phyloP scores from a whole-genome alignment of 768 basidiomycete genomes.

The Termitomyces sp. region DNA sequence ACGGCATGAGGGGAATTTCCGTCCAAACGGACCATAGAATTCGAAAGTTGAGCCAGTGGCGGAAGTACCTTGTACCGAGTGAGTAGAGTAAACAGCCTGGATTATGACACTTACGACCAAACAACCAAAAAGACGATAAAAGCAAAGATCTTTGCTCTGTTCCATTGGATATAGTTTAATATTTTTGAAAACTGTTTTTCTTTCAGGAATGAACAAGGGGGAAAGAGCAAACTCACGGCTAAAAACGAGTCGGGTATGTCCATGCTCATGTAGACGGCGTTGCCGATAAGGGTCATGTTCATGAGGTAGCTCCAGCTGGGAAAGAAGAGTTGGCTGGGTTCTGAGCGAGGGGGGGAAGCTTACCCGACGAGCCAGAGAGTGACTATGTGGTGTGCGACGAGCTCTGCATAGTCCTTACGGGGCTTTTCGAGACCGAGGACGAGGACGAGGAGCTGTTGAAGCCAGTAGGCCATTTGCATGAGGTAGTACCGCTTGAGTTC shows the following conservation, averaged over 20 bases:
- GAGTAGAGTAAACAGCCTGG: no score
- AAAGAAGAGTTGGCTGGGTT: conserved; percentile 1
- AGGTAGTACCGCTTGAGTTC: conserved; percentile 91
- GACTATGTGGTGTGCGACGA: conserved; percentile 87
- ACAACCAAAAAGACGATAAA: conserved; percentile 63
- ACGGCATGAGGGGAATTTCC: conserved; percentile 75
- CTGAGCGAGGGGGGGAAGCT: conserved; percentile 9
- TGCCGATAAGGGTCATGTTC: conserved; percentile 84
- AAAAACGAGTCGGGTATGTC: conserved; percentile 90
- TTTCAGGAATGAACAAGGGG: neutral
- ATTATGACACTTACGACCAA: conserved; percentile 77
- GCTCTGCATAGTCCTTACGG: conserved; percentile 83
- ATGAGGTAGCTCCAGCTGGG: conserved; percentile 76
- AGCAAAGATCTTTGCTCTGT: conserved; percentile 52
- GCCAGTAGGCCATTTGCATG: conserved; percentile 91
- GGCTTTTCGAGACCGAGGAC: conserved; percentile 88
- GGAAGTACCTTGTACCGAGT: conserved; percentile 65
- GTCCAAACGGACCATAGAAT: conserved; percentile 87
- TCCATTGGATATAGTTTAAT: conserved; percentile 77
- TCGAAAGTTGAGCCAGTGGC: conserved; percentile 82
- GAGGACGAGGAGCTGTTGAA: conserved; percentile 86
- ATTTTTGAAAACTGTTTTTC: conserved; percentile 67
- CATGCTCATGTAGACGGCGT: conserved; percentile 94
- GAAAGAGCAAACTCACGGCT: conserved; percentile 50
- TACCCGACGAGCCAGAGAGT: conserved; percentile 94